These are phyloP conservation scores for Ophiosphaerella herpotricha DNA, from an alignment of 2,329 filamentous ascomycete species.

Conservation along the genomic window DNA sequence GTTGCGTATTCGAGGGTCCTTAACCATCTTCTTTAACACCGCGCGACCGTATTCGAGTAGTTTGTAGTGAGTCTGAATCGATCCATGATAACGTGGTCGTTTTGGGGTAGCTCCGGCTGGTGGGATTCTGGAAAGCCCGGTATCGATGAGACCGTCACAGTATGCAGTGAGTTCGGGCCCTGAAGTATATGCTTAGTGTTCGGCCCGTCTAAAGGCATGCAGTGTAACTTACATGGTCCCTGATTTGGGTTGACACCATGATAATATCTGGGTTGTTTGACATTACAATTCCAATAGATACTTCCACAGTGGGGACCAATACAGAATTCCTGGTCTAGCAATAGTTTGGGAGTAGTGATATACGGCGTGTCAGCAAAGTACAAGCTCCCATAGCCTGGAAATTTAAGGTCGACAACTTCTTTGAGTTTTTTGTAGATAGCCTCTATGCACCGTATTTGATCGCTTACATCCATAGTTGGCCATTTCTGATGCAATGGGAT, in stretches of 20 bases:
- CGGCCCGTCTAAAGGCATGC: slow-evolving; percentile 6
- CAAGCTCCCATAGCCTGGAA: slow-evolving; percentile 48
- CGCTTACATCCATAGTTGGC: slow-evolving; percentile 39
- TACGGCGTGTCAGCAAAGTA: slow-evolving; percentile 37
- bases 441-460: slow-evolving; percentile 44
- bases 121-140: slow-evolving; percentile 45
- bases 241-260: slow-evolving; percentile 37
- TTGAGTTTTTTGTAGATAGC: slow-evolving; percentile 31
- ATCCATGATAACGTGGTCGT: slow-evolving; percentile 43
- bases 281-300: slow-evolving; percentile 38
- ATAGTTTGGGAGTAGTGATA: slow-evolving; percentile 10
- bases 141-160: slow-evolving; percentile 46
- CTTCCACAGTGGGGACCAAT: slow-evolving; percentile 39
- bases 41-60: slow-evolving; percentile 37
- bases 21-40: slow-evolving; percentile 37
- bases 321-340: slow-evolving; percentile 26
- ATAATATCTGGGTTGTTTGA: slow-evolving; percentile 42
- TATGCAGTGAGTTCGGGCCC: slow-evolving; percentile 43
- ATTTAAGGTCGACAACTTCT: slow-evolving; percentile 39
- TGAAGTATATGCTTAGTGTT: slow-evolving; percentile 24
- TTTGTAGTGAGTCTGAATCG: slow-evolving; percentile 38
- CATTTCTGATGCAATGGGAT: slow-evolving; percentile 40
- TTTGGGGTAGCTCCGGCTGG: slow-evolving; percentile 15
- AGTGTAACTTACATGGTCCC: slow-evolving; percentile 45
- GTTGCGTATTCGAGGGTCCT: slow-evolving; percentile 30